Evolutionary conservation across 805 yeast species (phyloP).

Genomic region (Wickerhamiella allomyrinae): DNA sequence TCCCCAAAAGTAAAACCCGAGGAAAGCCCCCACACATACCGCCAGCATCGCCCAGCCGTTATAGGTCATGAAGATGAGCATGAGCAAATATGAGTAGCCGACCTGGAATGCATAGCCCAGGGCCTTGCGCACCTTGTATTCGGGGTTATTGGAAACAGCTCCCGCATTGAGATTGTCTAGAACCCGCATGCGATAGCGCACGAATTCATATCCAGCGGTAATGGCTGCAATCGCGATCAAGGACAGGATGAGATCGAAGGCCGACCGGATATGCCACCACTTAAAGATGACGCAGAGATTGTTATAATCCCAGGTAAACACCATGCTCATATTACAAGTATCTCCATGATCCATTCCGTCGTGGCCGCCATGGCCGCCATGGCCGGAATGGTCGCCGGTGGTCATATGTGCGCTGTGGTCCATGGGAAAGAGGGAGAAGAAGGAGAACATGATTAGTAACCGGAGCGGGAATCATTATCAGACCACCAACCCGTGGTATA

Average conservation of each 20-base stretch:
- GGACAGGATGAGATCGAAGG: constrained; percentile 37
- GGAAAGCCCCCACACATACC: constrained; percentile 54
- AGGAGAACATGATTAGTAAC: not conserved
- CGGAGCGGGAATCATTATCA: not conserved
- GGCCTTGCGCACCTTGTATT: constrained; percentile 8
- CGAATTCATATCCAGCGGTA: constrained; percentile 47
- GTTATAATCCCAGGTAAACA: constrained; percentile 65
- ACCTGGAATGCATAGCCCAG: constrained; percentile 19
- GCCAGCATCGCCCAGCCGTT: constrained; percentile 73
- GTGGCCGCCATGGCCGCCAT: constrained; percentile 15
- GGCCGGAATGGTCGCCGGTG: constrained; percentile 5
- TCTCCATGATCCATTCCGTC: constrained; percentile 9
- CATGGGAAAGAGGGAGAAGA: constrained; percentile 2
- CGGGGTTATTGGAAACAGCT: constrained; percentile 3
- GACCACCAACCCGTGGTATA: not conserved
- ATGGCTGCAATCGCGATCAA: constrained; percentile 35
- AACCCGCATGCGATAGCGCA: constrained; percentile 24
- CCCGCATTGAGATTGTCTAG: constrained; percentile 10
- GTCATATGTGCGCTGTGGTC: constrained; percentile 11
- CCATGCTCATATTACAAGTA: constrained; percentile 31
- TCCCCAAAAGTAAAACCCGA: constrained; percentile 52
- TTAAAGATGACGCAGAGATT: constrained; percentile 58
- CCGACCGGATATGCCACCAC: constrained; percentile 66
- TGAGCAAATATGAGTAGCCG: constrained; percentile 31
- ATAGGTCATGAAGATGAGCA: constrained; percentile 78